Percentiles rank a stretch among this genome's conserved stretches.
Evolutionary conservation across 2,329 filamentous ascomycete genomes (phyloP).

Genomic region (Trichoderma breve): DNA sequence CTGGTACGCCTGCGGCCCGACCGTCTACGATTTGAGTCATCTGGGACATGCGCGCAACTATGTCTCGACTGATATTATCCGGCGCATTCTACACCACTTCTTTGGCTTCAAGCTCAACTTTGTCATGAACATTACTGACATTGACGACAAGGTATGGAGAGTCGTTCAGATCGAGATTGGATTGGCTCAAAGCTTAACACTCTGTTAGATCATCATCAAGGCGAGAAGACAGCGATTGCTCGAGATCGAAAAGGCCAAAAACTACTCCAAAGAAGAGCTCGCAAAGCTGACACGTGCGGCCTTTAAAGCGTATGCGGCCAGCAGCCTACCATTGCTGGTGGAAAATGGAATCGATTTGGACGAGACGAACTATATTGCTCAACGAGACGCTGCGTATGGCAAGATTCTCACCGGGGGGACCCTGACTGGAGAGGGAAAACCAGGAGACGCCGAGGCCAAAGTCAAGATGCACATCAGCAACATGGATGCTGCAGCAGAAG

Average conservation of each 20-base stretch:
- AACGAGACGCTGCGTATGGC: slow-evolving; percentile 53
- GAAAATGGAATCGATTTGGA: slow-evolving; percentile 44
- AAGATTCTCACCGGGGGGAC: slow-evolving; percentile 55
- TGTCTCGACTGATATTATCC: slow-evolving; percentile 84
- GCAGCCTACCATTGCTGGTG: slow-evolving; percentile 53
- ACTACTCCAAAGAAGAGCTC: slow-evolving; percentile 47
- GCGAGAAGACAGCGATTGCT: slow-evolving; percentile 78
- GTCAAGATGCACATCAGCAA: slow-evolving; percentile 82
- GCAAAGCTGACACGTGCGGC: slow-evolving; percentile 49
- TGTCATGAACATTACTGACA: slow-evolving; percentile 90
- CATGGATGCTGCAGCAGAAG: slow-evolving; percentile 50
- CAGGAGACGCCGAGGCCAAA: slow-evolving; percentile 80
- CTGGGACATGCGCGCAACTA: slow-evolving; percentile 85
- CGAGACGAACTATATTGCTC: slow-evolving; percentile 48
- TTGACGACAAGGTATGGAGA: slow-evolving; percentile 65
- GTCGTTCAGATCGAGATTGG: neutral
- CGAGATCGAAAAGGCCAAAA: slow-evolving; percentile 73
- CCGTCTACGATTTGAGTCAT: slow-evolving; percentile 79
- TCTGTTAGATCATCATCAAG: slow-evolving; percentile 53
- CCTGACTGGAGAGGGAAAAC: slow-evolving; percentile 55
- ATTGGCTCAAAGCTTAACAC: neutral
- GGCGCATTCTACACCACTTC: slow-evolving; percentile 78
- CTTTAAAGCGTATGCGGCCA: slow-evolving; percentile 55
- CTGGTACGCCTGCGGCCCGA: slow-evolving; percentile 90
- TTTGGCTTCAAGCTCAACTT: slow-evolving; percentile 81